Percentiles rank a stretch among this genome's conserved stretches.
Conservation (phyloP, 176 grass and related monocot species). For the Saccharum officinarum region DNA sequence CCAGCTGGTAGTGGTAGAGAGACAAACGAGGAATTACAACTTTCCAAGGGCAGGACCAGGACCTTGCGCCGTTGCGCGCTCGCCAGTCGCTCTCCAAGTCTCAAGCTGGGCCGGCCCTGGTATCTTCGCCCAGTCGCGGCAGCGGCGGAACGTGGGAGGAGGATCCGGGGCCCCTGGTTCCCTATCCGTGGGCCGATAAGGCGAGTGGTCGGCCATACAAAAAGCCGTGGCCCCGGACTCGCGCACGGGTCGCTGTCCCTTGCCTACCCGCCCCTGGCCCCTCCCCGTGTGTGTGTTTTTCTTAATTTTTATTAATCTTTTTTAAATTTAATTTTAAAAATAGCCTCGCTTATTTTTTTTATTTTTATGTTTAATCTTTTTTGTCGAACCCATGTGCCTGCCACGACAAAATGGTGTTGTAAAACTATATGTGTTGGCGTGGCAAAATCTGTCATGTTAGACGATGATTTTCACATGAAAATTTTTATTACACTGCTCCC, state of each 20-base stretch:
- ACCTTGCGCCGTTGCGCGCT: not conserved
- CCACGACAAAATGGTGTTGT: no score
- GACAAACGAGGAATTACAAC: not conserved
- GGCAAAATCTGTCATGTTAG: no score
- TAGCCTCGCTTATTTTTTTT: no score
- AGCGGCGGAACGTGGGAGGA: not conserved
- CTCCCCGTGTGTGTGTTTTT: not conserved
- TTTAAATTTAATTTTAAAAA: no score
- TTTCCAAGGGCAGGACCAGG: not conserved
- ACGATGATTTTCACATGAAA: no score
- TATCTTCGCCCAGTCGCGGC: not conserved
- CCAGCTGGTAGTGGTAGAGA: no score
- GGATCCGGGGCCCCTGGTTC: not conserved
- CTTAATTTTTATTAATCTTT: no score
- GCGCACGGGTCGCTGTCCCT: slow-evolving; percentile 26
- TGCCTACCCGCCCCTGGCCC: not conserved
- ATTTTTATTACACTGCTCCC: no score
- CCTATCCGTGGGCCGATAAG: slow-evolving; percentile 63
- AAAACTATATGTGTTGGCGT: no score
- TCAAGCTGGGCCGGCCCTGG: not conserved
- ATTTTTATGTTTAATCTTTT: no score
- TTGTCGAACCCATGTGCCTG: no score
- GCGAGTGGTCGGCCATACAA: slow-evolving; percentile 35
- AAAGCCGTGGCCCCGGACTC: slow-evolving; percentile 29
- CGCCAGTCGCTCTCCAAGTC: not conserved